These are phyloP conservation scores for Bodo saltans DNA, from an alignment of 78 protist species.

Conservation along the genomic window DNA sequence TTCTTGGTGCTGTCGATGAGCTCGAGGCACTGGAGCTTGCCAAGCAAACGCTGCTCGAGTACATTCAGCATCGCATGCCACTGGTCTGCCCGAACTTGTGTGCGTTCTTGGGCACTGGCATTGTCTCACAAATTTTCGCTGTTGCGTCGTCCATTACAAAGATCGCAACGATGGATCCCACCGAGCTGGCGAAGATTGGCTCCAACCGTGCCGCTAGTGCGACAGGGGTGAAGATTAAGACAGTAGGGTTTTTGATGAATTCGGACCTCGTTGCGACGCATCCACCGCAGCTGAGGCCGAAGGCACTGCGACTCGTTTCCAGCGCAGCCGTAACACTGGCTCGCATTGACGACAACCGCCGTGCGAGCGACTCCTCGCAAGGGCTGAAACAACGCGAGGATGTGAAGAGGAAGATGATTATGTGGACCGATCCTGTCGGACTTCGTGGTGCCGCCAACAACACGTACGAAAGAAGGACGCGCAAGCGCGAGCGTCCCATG, in stretches of 20 bases:
- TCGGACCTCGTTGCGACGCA: constrained; percentile 1
- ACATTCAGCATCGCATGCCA: constrained; percentile 7
- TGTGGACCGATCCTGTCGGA: neutral
- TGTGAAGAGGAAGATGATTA: neutral
- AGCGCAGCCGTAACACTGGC: neutral
- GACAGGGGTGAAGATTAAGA: constrained; percentile 10
- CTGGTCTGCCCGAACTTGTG: constrained; percentile 23
- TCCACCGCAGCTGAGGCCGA: constrained; percentile 17
- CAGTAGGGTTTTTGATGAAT: constrained; percentile 4
- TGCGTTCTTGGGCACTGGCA: constrained; percentile 30
- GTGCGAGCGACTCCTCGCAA: neutral
- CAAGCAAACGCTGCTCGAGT: constrained; percentile 18
- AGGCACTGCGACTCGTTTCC: neutral
- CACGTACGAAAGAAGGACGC: neutral
- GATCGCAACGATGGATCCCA: constrained; percentile 2
- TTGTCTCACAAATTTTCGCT: constrained; percentile 21
- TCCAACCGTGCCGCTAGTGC: neutral
- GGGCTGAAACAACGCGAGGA: neutral
- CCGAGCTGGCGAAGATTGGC: constrained; percentile 18
- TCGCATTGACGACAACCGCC: constrained; percentile 12
- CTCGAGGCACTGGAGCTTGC: constrained; percentile 9
- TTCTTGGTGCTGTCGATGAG: neutral
- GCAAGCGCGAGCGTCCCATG: neutral
- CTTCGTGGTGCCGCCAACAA: neutral
- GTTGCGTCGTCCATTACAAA: constrained; percentile 2